Evolutionary conservation across 179 eudicot species (phyloP).

Genomic region (Spergularia azorica): DNA sequence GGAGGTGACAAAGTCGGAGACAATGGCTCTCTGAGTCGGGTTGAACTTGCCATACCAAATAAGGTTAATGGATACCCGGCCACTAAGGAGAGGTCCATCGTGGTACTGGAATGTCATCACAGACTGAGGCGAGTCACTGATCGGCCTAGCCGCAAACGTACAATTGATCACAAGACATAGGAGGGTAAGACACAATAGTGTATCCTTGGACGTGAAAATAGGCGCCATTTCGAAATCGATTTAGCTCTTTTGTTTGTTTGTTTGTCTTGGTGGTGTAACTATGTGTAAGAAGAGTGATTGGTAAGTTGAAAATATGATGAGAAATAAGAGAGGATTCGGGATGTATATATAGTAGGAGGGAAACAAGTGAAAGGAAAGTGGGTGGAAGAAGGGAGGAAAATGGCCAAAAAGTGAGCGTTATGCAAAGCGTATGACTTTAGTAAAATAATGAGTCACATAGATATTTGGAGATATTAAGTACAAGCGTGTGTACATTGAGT

Average conservation of each 20-base stretch:
- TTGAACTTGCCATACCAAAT: conserved; percentile 36
- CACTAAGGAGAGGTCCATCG: conserved; percentile 29
- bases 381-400: neutral
- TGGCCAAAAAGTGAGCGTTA: neutral
- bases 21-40: conserved; percentile 26
- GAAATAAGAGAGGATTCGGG: neutral
- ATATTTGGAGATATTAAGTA: no score
- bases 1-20: conserved; percentile 27
- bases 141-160: conserved; percentile 20
- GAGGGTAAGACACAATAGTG: conserved; percentile 33
- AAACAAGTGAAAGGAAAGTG: neutral
- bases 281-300: neutral
- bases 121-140: conserved; percentile 21
- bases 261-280: neutral
- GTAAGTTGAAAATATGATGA: neutral
- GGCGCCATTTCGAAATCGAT: neutral
- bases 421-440: neutral
- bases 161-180: neutral
- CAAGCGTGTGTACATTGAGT: neutral
- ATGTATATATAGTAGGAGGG: neutral
- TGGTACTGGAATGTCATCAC: conserved; percentile 30
- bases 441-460: no score
- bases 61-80: conserved; percentile 25
- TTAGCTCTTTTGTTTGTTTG: no score
- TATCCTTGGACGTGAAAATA: neutral